phyloP scores from a whole-genome alignment of 106 monocot genomes.

The Ottelia alismoides region DNA sequence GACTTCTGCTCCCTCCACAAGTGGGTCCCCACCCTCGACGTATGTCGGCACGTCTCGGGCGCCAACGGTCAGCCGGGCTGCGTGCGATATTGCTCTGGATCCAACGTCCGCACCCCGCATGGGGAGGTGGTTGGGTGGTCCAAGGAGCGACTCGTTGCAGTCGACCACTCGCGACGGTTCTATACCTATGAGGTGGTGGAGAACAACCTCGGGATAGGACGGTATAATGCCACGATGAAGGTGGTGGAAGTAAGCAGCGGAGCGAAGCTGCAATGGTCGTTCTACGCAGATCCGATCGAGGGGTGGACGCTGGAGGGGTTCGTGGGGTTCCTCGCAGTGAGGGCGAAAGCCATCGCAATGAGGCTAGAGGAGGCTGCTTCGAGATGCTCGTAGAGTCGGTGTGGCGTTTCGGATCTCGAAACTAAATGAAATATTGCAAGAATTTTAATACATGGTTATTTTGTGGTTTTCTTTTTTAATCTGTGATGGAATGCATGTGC shows the following conservation, averaged over 20 bases:
- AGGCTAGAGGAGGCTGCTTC: background rate
- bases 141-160: background rate
- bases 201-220: constrained; percentile 2
- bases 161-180: background rate
- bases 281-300: background rate
- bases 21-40: constrained; percentile 7
- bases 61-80: constrained; percentile 7
- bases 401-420: background rate
- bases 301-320: background rate
- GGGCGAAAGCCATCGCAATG: background rate
- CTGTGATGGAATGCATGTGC: too few species aligned
- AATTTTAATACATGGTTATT: too few species aligned
- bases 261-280: background rate
- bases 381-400: background rate
- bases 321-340: background rate
- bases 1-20: constrained; percentile 25
- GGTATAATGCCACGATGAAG: background rate
- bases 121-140: background rate
- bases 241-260: background rate
- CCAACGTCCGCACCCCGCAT: background rate
- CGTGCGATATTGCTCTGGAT: constrained; percentile 9
- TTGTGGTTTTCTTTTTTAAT: too few species aligned
- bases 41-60: constrained; percentile 5
- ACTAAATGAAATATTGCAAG: too few species aligned
- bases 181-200: constrained; percentile 8